Evolutionary conservation across 225 moss, liverwort and hornwort genomes (phyloP).

Genomic region (Asterella californica): DNA sequence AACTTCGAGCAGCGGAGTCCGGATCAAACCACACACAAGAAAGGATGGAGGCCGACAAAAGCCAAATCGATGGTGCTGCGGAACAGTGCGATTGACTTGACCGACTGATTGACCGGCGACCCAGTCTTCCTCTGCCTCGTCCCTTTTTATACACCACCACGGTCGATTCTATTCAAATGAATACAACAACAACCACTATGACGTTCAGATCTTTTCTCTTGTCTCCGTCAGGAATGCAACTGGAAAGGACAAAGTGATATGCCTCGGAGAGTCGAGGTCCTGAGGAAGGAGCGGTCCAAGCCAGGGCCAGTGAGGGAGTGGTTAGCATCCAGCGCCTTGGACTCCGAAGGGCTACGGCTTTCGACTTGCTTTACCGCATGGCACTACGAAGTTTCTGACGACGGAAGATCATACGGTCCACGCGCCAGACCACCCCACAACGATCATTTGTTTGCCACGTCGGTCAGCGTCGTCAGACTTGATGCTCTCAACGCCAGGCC

Average conservation of each 20-base stretch:
- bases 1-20: background rate
- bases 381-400: background rate
- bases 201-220: background rate
- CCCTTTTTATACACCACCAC: background rate
- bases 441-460: constrained; percentile 3
- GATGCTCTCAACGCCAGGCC: background rate
- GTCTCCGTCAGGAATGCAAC: background rate
- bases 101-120: background rate
- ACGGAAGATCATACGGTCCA: background rate
- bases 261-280: background rate
- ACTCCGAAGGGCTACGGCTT: background rate
- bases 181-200: background rate
- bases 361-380: constrained; percentile 1
- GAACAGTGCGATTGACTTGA: background rate
- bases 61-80: background rate
- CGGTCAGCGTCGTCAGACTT: background rate
- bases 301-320: background rate
- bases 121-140: too few species aligned
- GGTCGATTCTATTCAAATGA: background rate
- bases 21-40: background rate
- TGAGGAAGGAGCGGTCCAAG: background rate
- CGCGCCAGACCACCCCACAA: background rate
- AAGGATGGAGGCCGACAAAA: background rate
- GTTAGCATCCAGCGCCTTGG: background rate
- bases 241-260: background rate